Evolutionary conservation across 331 rosid species (phyloP).

Genomic region (Cydonia oblonga): DNA sequence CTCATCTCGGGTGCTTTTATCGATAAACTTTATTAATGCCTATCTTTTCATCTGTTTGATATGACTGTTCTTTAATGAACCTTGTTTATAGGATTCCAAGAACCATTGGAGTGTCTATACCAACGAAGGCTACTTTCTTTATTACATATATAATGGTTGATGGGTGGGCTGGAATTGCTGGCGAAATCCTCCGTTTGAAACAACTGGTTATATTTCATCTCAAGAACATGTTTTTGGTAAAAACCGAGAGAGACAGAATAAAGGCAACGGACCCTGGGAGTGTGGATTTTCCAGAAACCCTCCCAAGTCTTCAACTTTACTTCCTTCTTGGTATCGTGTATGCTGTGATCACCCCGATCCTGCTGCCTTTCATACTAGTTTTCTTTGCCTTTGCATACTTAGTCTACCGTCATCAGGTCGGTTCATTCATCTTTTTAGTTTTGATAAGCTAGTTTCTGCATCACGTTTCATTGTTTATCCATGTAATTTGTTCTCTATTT

Average conservation of each 20-base stretch:
- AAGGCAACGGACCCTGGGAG: constrained; percentile 85
- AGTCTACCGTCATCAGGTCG: constrained; percentile 98
- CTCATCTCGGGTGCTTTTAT: neutral
- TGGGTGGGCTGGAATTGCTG: constrained; percentile 97
- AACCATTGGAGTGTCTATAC: constrained; percentile 94
- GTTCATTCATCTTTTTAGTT: constrained; percentile 4
- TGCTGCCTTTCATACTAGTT: constrained; percentile 85
- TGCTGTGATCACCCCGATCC: constrained; percentile 86
- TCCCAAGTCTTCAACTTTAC: constrained; percentile 87
- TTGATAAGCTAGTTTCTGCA: constrained; percentile 36
- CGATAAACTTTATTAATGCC: neutral
- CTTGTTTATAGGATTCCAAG: constrained; percentile 61
- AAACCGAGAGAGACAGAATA: constrained; percentile 88
- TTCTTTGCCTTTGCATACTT: constrained; percentile 94
- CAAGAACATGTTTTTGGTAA: constrained; percentile 82
- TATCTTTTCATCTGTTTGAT: too few species aligned
- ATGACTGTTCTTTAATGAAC: neutral
- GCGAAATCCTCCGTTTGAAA: constrained; percentile 92
- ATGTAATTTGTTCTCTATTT: neutral
- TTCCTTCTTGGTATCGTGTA: constrained; percentile 90
- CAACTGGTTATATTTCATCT: constrained; percentile 88
- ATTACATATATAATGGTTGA: constrained; percentile 97
- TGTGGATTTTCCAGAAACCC: constrained; percentile 79
- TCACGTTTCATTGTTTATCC: neutral
- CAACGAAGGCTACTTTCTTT: constrained; percentile 92